Evolutionary conservation across 1,284 basidiomycete species (phyloP).

Genomic region (Blastosporella zonata): DNA sequence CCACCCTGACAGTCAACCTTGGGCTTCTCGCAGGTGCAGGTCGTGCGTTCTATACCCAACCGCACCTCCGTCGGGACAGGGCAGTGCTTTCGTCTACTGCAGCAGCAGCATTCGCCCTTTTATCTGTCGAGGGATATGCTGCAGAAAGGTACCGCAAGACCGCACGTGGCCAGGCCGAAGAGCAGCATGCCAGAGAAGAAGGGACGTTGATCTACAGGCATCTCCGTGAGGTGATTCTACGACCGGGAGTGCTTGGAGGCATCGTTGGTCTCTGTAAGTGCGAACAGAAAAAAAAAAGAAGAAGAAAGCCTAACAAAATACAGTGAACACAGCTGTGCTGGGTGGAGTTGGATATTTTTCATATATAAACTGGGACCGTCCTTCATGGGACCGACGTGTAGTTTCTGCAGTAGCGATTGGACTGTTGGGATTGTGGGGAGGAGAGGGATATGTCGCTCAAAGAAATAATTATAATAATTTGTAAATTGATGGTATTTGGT

Average conservation of each 20-base stretch:
- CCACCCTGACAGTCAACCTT: conserved; percentile 56
- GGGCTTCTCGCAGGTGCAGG: conserved; percentile 63
- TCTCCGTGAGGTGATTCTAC: conserved; percentile 57
- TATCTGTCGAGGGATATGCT: conserved; percentile 62
- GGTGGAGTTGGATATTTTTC: conserved; percentile 67
- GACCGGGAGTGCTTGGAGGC: conserved; percentile 70
- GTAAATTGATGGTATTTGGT: conserved; percentile 7
- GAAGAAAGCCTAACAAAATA: background rate
- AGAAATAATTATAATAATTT: conserved; percentile 6
- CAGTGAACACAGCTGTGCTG: conserved; percentile 70
- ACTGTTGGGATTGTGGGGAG: conserved; percentile 61
- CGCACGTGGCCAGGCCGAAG: conserved; percentile 55
- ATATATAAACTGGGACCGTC: conserved; percentile 68
- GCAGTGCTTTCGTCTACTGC: conserved; percentile 51
- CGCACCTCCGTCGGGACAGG: conserved; percentile 60
- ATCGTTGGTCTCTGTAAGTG: conserved; percentile 60
- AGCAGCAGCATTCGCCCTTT: conserved; percentile 52
- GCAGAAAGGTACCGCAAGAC: conserved; percentile 65
- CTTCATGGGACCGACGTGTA: conserved; percentile 66
- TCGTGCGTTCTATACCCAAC: conserved; percentile 66
- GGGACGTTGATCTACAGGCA: conserved; percentile 60
- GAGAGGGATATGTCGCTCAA: conserved; percentile 58
- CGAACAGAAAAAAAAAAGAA: background rate
- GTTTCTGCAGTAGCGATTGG: conserved; percentile 66
- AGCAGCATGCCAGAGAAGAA: conserved; percentile 57